Evolutionary conservation across 2,329 filamentous ascomycete genomes (phyloP).

Genomic region (Penicillium psychrosexuale): DNA sequence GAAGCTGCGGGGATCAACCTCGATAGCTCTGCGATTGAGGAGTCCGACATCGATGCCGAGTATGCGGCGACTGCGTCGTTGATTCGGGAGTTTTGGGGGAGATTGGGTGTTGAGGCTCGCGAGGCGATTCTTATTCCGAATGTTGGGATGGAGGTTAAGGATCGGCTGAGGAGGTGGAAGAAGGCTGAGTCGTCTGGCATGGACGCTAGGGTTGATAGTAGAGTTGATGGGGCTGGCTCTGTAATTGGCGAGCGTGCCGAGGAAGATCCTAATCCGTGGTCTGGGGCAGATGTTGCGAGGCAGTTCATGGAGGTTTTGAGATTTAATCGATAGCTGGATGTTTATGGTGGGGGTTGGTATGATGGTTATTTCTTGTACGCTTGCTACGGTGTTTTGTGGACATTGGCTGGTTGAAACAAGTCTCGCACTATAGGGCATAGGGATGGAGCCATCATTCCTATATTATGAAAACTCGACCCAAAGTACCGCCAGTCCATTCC

Average conservation of each 20-base stretch:
- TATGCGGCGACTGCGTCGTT: constrained; percentile 34
- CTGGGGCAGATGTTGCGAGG: constrained; percentile 42
- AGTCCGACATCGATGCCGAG: constrained; percentile 40
- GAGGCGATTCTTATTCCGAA: constrained; percentile 44
- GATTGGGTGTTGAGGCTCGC: constrained; percentile 35
- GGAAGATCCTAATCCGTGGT: constrained; percentile 34
- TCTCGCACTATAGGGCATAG: not conserved
- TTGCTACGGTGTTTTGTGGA: not conserved
- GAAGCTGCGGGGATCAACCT: constrained; percentile 29
- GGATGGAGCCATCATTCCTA: constrained; percentile 8
- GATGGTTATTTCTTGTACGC: not conserved
- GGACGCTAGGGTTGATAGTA: not conserved
- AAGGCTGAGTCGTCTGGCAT: constrained; percentile 14
- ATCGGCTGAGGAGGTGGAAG: constrained; percentile 25
- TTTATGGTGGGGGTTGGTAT: not conserved
- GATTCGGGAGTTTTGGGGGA: constrained; percentile 44
- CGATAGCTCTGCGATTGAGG: constrained; percentile 30
- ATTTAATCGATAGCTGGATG: constrained; percentile 36
- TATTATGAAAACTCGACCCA: constrained; percentile 11
- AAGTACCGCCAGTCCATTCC: constrained; percentile 9
- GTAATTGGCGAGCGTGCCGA: constrained; percentile 18
- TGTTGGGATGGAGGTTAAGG: constrained; percentile 39
- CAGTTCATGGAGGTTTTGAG: constrained; percentile 47
- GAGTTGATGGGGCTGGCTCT: constrained; percentile 7
- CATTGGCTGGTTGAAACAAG: not conserved